Evolutionary conservation across 768 basidiomycete species (phyloP).

Genomic region (Ephemerocybe angulata): DNA sequence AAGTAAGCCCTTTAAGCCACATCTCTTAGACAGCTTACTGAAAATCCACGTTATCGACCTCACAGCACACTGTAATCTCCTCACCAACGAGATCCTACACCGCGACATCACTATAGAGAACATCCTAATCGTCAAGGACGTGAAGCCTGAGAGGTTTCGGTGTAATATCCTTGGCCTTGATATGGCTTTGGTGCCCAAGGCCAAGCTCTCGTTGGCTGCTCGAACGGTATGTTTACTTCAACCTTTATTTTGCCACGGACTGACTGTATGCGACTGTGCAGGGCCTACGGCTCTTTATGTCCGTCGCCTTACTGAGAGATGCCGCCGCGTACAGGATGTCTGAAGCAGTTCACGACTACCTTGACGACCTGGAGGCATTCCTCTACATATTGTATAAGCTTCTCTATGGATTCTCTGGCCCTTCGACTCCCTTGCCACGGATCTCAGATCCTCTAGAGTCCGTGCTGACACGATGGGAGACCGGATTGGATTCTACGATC

Average conservation of each 20-base stretch:
- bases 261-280: background rate
- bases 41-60: background rate
- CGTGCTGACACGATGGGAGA: background rate
- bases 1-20: too few species aligned
- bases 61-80: slow-evolving; percentile 5
- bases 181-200: too few species aligned
- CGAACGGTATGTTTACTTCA: too few species aligned
- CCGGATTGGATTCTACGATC: too few species aligned
- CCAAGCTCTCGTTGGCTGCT: too few species aligned
- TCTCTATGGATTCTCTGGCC: background rate
- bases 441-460: background rate
- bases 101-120: slow-evolving; percentile 14
- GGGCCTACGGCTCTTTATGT: slow-evolving; percentile 1
- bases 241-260: too few species aligned
- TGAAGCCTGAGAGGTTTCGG: background rate
- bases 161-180: slow-evolving; percentile 1
- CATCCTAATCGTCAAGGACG: slow-evolving; percentile 7
- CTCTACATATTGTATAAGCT: background rate
- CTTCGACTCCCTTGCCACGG: too few species aligned
- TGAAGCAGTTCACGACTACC: background rate
- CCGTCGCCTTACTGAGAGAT: background rate
- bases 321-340: background rate
- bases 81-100: slow-evolving; percentile 9
- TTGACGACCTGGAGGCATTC: slow-evolving; percentile 6
- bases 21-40: too few species aligned